phyloP scores from a whole-genome alignment of 2,329 filamentous ascomycete species.

The Lecanicillium sp. region DNA sequence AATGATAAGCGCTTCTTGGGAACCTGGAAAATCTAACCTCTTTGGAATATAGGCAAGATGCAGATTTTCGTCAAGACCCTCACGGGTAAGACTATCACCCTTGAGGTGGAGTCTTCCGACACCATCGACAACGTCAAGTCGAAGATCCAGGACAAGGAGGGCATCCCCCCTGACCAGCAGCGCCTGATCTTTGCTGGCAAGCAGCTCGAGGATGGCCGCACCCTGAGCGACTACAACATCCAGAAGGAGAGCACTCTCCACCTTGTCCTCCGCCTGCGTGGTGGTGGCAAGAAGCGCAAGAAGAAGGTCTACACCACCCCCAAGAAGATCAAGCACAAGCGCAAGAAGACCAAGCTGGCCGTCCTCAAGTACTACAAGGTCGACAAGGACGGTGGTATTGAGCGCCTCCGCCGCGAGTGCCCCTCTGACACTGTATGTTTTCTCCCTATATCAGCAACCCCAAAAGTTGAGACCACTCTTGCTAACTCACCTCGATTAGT shows the following conservation, averaged over 20 bases:
- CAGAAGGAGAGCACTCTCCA: constrained; percentile 99
- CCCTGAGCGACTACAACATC: constrained; percentile 99
- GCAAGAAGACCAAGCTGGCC: constrained; percentile 99
- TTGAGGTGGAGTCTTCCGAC: constrained; percentile 99
- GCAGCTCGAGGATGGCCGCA: constrained; percentile 99
- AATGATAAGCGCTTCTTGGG: background rate
- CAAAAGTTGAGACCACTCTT: background rate
- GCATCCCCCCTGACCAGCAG: constrained; percentile 98
- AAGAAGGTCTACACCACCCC: constrained; percentile 99
- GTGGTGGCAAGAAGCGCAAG: constrained; percentile 99
- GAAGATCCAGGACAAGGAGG: constrained; percentile 98
- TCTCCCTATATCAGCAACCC: background rate
- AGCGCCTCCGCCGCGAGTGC: constrained; percentile 98
- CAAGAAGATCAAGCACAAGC: constrained; percentile 99
- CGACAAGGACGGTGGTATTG: constrained; percentile 98
- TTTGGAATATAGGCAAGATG: constrained; percentile 53
- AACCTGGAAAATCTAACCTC: constrained; percentile 29
- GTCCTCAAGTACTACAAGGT: constrained; percentile 99
- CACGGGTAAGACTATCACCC: constrained; percentile 99
- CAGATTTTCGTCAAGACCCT: constrained; percentile 78
- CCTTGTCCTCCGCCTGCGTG: constrained; percentile 94
- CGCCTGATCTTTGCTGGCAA: constrained; percentile 99
- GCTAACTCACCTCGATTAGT: constrained; percentile 42
- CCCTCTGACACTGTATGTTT: constrained; percentile 74
- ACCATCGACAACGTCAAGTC: constrained; percentile 99